Evolutionary conservation across 1,284 basidiomycete species (phyloP).

Genomic region (Sanghuangporus sanghuang): DNA sequence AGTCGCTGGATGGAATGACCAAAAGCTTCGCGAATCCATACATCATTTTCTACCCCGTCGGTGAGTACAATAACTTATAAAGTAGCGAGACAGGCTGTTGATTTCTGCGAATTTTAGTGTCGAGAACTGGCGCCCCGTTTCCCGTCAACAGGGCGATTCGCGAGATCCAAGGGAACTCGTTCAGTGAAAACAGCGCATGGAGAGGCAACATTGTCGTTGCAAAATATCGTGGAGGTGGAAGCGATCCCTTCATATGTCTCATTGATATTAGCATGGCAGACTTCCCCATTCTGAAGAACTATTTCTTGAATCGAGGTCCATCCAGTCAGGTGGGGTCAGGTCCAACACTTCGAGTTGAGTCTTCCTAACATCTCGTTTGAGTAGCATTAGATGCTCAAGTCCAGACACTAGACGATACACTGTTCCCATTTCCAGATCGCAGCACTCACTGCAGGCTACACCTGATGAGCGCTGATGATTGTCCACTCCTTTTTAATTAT

Average conservation of each 20-base stretch:
- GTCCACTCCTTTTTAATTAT: constrained; percentile 12
- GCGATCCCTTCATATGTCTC: constrained; percentile 62
- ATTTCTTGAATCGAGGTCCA: constrained; percentile 57
- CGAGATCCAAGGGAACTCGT: constrained; percentile 61
- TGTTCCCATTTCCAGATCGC: constrained; percentile 17
- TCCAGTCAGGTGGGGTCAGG: constrained; percentile 34
- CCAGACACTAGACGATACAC: constrained; percentile 2
- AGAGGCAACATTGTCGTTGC: constrained; percentile 72
- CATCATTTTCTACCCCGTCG: constrained; percentile 68
- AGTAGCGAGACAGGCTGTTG: background rate
- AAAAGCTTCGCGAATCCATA: constrained; percentile 71
- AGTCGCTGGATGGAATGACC: constrained; percentile 73
- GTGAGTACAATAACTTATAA: constrained; percentile 7
- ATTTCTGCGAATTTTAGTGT: constrained; percentile 28
- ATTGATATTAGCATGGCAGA: constrained; percentile 73
- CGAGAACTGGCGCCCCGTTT: constrained; percentile 73
- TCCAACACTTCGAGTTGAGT: constrained; percentile 20
- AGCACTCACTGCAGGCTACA: constrained; percentile 12
- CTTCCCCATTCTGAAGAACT: constrained; percentile 75
- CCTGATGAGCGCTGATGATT: constrained; percentile 11
- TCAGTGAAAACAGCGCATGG: constrained; percentile 61
- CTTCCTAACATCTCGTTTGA: constrained; percentile 16
- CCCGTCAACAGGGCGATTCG: constrained; percentile 69
- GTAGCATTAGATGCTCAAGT: constrained; percentile 13
- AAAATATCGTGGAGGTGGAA: constrained; percentile 50